These are phyloP conservation scores for Thermothielavioides terrestris DNA, from an alignment of 495 filamentous ascomycete genomes.

Conservation along the genomic window DNA sequence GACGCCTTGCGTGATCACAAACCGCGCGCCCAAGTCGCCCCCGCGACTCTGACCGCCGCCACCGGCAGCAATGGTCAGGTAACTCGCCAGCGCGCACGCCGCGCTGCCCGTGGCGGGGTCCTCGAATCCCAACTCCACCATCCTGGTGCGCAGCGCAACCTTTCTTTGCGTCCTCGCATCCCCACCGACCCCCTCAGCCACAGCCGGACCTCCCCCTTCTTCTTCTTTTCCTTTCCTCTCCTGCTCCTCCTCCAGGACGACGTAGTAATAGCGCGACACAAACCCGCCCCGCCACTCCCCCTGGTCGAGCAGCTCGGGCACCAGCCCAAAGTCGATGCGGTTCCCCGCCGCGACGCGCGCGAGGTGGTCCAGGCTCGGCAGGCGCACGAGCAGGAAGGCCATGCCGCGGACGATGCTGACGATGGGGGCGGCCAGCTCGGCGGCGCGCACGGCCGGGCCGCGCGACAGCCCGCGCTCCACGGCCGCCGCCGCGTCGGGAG, in stretches of 20 bases:
- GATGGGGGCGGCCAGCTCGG: conserved; percentile 36
- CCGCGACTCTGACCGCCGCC: conserved; percentile 14
- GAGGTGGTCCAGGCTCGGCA: conserved; percentile 42
- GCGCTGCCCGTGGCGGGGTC: conserved; percentile 65
- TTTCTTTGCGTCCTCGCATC: not conserved
- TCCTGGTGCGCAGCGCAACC: conserved; percentile 25
- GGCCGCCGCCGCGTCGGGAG: not conserved
- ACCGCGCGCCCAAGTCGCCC: conserved; percentile 29
- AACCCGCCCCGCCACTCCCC: conserved; percentile 48
- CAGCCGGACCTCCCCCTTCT: no score
- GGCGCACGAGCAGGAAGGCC: conserved; percentile 50
- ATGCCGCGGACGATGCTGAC: conserved; percentile 64
- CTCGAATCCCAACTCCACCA: conserved; percentile 54
- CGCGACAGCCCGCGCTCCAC: conserved; percentile 16
- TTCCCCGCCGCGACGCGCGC: conserved; percentile 19
- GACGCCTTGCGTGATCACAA: conserved; percentile 60
- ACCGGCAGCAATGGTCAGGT: conserved; percentile 47
- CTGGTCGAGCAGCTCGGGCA: conserved; percentile 41
- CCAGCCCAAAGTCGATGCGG: conserved; percentile 22
- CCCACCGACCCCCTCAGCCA: not conserved
- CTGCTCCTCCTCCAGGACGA: conserved; percentile 23
- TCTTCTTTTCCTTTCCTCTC: conserved; percentile 19
- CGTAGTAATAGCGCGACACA: conserved; percentile 49
- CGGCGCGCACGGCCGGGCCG: conserved; percentile 21
- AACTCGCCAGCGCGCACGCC: conserved; percentile 47